Conservation (phyloP, 805 yeast species). For the Lipomyces kockii region DNA sequence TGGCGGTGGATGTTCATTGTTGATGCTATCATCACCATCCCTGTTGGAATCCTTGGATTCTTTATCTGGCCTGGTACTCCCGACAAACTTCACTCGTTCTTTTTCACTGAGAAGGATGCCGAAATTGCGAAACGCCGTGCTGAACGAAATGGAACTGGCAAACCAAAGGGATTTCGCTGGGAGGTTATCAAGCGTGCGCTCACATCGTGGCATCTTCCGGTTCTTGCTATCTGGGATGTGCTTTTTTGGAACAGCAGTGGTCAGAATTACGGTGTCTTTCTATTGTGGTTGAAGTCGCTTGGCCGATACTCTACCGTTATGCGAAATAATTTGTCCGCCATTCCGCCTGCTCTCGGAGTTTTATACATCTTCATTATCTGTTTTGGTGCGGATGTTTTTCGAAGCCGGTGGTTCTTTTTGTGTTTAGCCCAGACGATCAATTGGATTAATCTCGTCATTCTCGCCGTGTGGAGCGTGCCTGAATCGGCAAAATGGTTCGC, state of each 20-base stretch:
- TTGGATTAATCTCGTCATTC: slow-evolving; percentile 55
- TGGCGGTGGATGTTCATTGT: slow-evolving; percentile 79
- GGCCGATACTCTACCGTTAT: slow-evolving; percentile 50
- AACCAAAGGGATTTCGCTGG: slow-evolving; percentile 38
- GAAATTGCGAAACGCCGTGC: slow-evolving; percentile 55
- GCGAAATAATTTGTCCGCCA: slow-evolving; percentile 56
- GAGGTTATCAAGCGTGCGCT: slow-evolving; percentile 53
- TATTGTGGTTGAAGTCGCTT: slow-evolving; percentile 64
- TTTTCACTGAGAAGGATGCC: slow-evolving; percentile 61
- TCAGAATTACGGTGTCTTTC: slow-evolving; percentile 61
- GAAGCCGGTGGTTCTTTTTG: slow-evolving; percentile 61
- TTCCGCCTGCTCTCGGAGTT: slow-evolving; percentile 66
- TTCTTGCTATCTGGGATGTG: slow-evolving; percentile 48
- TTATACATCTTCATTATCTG: slow-evolving; percentile 44
- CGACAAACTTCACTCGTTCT: slow-evolving; percentile 56
- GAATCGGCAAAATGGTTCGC: slow-evolving; percentile 66
- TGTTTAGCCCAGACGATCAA: slow-evolving; percentile 58
- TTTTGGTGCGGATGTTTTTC: slow-evolving; percentile 54
- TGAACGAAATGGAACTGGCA: slow-evolving; percentile 45
- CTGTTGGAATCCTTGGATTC: slow-evolving; percentile 60
- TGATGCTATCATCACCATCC: slow-evolving; percentile 64
- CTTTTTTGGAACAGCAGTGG: slow-evolving; percentile 33
- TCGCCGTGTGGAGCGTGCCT: slow-evolving; percentile 61
- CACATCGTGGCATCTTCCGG: slow-evolving; percentile 54
- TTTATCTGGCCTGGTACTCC: slow-evolving; percentile 72